A percentile compares a stretch with the other conserved stretches of the same genome.
These are phyloP conservation scores for Drechslerella coelobrocha DNA, from an alignment of 2,329 filamentous ascomycete species.

Conservation along the genomic window DNA sequence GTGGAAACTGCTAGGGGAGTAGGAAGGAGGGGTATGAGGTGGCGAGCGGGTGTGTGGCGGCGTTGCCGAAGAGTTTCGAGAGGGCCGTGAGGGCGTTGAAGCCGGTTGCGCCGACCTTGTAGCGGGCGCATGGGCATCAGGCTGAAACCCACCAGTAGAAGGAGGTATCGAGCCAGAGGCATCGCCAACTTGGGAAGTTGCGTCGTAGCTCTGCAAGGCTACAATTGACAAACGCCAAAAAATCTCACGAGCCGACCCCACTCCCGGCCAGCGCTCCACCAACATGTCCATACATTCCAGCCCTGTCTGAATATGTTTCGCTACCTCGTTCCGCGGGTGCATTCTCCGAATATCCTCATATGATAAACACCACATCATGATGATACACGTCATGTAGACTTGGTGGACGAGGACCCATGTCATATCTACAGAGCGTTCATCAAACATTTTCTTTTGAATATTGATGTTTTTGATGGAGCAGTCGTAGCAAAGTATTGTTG, in stretches of 20 bases:
- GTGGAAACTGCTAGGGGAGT: conserved; percentile 46
- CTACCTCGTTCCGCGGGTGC: conserved; percentile 76
- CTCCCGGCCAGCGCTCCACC: conserved; percentile 89
- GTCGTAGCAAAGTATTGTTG: conserved; percentile 81
- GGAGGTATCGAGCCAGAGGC: conserved; percentile 11
- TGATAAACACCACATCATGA: conserved; percentile 87
- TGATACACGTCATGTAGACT: conserved; percentile 90
- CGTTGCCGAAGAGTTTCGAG: conserved; percentile 35
- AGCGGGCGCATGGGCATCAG: conserved; percentile 1
- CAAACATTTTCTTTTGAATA: conserved; percentile 80
- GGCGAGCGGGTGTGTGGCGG: conserved; percentile 44
- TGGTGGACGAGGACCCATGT: conserved; percentile 93
- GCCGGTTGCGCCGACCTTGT: conserved; percentile 14
- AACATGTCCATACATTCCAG: conserved; percentile 80
- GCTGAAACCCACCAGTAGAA: conserved; percentile 10
- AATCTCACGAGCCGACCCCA: conserved; percentile 79
- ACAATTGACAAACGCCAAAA: conserved; percentile 86
- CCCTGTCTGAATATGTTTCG: conserved; percentile 74
- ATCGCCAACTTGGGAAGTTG: conserved; percentile 20
- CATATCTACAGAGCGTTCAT: conserved; percentile 76
- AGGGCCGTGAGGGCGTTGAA: conserved; percentile 11
- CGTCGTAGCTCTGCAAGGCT: conserved; percentile 84
- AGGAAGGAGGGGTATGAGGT: conserved; percentile 46
- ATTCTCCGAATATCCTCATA: conserved; percentile 80
- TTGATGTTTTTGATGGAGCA: conserved; percentile 82